phyloP scores from a whole-genome alignment of 2,329 filamentous ascomycete species.

The Davidsoniella virescens region DNA sequence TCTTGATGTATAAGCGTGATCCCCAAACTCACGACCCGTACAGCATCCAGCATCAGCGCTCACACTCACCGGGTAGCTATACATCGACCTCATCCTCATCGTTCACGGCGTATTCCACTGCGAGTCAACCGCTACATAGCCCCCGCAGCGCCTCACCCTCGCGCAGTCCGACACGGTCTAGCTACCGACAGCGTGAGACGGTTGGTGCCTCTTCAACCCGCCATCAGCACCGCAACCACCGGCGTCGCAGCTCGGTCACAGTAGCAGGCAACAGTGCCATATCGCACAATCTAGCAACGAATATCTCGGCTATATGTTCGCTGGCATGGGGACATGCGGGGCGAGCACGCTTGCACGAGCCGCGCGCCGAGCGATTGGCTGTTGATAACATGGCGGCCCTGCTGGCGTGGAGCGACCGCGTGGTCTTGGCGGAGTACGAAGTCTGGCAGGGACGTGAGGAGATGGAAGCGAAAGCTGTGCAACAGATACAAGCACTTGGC shows the following conservation, averaged over 20 bases:
- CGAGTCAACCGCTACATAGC: too few relatives aligned
- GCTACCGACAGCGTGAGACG: not conserved
- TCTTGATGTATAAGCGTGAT: slow-evolving; percentile 15
- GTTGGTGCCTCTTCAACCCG: not conserved
- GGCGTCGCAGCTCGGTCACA: not conserved
- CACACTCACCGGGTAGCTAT: not conserved
- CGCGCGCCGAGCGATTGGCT: slow-evolving; percentile 18
- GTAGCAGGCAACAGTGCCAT: slow-evolving; percentile 11
- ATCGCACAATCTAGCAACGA: slow-evolving; percentile 17
- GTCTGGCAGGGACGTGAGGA: slow-evolving; percentile 12
- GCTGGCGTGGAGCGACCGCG: slow-evolving; percentile 17
- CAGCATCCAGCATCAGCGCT: slow-evolving; percentile 1
- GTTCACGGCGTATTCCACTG: not conserved
- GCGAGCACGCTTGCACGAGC: slow-evolving; percentile 18
- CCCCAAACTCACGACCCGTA: slow-evolving; percentile 6
- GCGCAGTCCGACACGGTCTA: not conserved
- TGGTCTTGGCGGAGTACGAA: slow-evolving; percentile 15
- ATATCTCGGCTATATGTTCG: slow-evolving; percentile 19
- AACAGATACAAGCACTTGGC: not conserved
- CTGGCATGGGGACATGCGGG: slow-evolving; percentile 20
- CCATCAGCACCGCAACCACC: not conserved
- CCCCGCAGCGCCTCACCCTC: not conserved
- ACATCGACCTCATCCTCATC: not conserved
- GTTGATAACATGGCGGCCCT: slow-evolving; percentile 19
- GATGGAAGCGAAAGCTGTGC: not conserved